These are phyloP conservation scores for Globisporangium recalcitrans DNA, from an alignment of 352 stramenopile genomes.

Conservation along the genomic window DNA sequence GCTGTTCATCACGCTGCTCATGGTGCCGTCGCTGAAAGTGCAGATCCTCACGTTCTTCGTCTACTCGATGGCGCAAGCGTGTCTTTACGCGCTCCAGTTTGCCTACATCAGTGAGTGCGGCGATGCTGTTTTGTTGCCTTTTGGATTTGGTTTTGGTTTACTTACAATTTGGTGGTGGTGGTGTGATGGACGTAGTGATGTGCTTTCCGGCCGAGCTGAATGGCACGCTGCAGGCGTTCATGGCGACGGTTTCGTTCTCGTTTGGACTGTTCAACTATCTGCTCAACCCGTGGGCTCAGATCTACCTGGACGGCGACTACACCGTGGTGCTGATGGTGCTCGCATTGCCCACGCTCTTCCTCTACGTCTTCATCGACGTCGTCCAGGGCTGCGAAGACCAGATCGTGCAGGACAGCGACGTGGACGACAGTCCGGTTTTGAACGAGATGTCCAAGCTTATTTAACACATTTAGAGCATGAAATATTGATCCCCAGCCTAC, in stretches of 20 bases:
- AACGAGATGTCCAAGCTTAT: conserved; percentile 44
- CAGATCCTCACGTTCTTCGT: conserved; percentile 69
- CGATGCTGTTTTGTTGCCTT: background rate
- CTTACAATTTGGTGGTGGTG: conserved; percentile 5
- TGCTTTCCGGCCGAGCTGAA: conserved; percentile 75
- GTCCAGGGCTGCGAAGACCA: conserved; percentile 63
- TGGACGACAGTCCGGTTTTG: conserved; percentile 14
- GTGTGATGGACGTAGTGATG: conserved; percentile 45
- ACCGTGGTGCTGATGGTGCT: conserved; percentile 51
- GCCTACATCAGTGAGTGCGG: conserved; percentile 72
- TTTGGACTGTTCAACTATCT: conserved; percentile 73
- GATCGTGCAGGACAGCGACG: conserved; percentile 31
- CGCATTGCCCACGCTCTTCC: conserved; percentile 39
- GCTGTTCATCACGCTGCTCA: conserved; percentile 53
- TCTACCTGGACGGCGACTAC: conserved; percentile 64
- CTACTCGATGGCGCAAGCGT: conserved; percentile 71
- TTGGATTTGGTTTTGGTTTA: background rate
- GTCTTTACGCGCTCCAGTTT: conserved; percentile 78
- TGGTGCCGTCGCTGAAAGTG: conserved; percentile 51
- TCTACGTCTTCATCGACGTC: conserved; percentile 65
- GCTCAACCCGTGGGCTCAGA: conserved; percentile 70
- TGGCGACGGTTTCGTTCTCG: conserved; percentile 59
- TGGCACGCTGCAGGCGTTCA: conserved; percentile 71
- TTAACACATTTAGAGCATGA: conserved; percentile 15
- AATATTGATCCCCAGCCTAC: background rate